Evolutionary conservation across 2,329 filamentous ascomycete species (phyloP).

Genomic region (Didymellaceae sp.): DNA sequence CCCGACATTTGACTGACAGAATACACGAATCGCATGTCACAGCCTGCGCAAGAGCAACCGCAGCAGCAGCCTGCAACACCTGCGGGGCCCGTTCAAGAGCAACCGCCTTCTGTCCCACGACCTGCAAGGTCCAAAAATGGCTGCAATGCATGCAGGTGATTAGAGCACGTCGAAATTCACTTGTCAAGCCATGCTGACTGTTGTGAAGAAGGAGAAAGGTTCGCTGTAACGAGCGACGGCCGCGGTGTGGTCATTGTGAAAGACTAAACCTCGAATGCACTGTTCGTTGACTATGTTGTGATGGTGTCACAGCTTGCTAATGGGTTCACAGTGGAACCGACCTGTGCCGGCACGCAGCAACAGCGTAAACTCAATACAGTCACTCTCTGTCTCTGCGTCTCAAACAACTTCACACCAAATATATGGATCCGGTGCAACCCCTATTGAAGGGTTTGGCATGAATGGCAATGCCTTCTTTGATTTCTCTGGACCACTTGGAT

Average conservation of each 20-base stretch:
- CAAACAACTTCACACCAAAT: slow-evolving; percentile 19
- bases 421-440: slow-evolving; percentile 19
- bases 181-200: slow-evolving; percentile 13
- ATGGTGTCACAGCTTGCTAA: not conserved
- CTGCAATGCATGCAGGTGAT: slow-evolving; percentile 41
- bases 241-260: slow-evolving; percentile 61
- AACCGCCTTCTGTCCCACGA: slow-evolving; percentile 23
- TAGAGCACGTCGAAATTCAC: not conserved
- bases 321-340: slow-evolving; percentile 49
- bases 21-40: slow-evolving; percentile 25
- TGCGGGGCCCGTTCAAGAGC: slow-evolving; percentile 14
- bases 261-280: slow-evolving; percentile 61
- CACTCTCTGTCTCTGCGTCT: slow-evolving; percentile 22
- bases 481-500: slow-evolving; percentile 36
- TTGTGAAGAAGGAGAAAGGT: slow-evolving; percentile 58
- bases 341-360: slow-evolving; percentile 23
- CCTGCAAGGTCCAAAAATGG: slow-evolving; percentile 42
- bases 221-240: slow-evolving; percentile 61
- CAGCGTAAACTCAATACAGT: slow-evolving; percentile 27
- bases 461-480: slow-evolving; percentile 33
- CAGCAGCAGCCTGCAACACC: slow-evolving; percentile 24
- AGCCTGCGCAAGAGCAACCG: slow-evolving; percentile 21
- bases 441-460: slow-evolving; percentile 29
- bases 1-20: not conserved
- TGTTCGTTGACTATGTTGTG: not conserved